phyloP scores from a whole-genome alignment of 352 stramenopile species.

The Globisporangium spiculum region DNA sequence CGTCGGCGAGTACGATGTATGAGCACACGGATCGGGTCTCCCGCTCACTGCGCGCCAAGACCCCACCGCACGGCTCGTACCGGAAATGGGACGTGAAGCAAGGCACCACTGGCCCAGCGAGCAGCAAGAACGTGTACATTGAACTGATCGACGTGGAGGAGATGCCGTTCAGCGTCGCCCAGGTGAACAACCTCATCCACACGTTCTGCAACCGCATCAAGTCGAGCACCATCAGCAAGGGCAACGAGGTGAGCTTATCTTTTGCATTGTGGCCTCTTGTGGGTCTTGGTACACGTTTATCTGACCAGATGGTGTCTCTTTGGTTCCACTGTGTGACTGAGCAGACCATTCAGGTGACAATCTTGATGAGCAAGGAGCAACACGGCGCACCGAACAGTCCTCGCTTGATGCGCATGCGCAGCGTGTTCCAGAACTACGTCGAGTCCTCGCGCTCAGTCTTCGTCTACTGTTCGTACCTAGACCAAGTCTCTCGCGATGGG shows the following conservation, averaged over 20 bases:
- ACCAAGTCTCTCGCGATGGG: neutral
- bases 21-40: constrained; percentile 7
- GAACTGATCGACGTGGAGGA: constrained; percentile 10
- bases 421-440: constrained; percentile 10
- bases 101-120: neutral
- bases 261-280: neutral
- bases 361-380: constrained; percentile 9
- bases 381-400: neutral
- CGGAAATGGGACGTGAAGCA: constrained; percentile 5
- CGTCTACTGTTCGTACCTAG: constrained; percentile 7
- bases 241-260: neutral
- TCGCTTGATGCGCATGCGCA: constrained; percentile 3
- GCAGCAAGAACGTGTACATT: neutral
- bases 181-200: constrained; percentile 8
- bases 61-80: neutral
- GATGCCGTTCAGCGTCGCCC: constrained; percentile 11
- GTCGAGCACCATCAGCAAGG: neutral
- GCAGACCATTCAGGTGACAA: neutral
- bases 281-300: neutral
- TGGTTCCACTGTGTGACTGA: neutral
- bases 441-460: constrained; percentile 1
- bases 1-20: constrained; percentile 2
- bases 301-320: neutral
- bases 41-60: constrained; percentile 1
- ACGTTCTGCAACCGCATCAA: constrained; percentile 3